Conservation (phyloP, 192 early-diverging fungal genomes). For the Powellomyces hirtus region DNA sequence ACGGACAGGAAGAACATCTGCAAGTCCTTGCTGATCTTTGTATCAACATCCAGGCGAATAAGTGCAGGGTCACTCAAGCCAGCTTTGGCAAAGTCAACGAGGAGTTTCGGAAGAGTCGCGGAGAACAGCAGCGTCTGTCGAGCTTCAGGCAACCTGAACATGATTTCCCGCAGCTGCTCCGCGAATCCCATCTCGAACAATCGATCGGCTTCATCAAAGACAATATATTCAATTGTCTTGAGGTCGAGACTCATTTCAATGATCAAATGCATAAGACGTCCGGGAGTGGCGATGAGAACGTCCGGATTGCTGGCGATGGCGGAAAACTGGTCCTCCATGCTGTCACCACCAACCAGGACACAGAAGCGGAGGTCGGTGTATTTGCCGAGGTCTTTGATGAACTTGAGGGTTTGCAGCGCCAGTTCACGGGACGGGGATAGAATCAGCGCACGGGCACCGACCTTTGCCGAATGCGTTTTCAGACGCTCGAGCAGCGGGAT, state of each 20-base stretch:
- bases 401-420: conserved; percentile 94
- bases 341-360: conserved; percentile 93
- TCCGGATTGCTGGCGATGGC: conserved; percentile 94
- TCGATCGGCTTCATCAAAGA: conserved; percentile 99
- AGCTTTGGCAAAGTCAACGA: conserved; percentile 97
- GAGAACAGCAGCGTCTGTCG: conserved; percentile 95
- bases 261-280: conserved; percentile 50
- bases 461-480: conserved; percentile 84
- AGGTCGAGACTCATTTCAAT: conserved; percentile 92
- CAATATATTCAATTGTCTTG: conserved; percentile 88
- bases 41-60: conserved; percentile 90
- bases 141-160: conserved; percentile 73
- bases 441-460: conserved; percentile 61
- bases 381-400: conserved; percentile 87
- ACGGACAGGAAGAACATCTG: conserved; percentile 91
- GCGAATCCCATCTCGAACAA: conserved; percentile 97
- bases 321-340: conserved; percentile 93
- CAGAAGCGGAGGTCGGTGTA: conserved; percentile 87
- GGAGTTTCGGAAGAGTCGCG: conserved; percentile 87
- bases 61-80: conserved; percentile 91
- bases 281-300: conserved; percentile 54
- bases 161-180: conserved; percentile 90
- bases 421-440: conserved; percentile 95
- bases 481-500: conserved; percentile 90
- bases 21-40: conserved; percentile 93